Evolutionary conservation across 2,329 filamentous ascomycete genomes (phyloP), one percentile per base, ranked within the genome.

Genomic region (Botrytis medusae): DNA sequence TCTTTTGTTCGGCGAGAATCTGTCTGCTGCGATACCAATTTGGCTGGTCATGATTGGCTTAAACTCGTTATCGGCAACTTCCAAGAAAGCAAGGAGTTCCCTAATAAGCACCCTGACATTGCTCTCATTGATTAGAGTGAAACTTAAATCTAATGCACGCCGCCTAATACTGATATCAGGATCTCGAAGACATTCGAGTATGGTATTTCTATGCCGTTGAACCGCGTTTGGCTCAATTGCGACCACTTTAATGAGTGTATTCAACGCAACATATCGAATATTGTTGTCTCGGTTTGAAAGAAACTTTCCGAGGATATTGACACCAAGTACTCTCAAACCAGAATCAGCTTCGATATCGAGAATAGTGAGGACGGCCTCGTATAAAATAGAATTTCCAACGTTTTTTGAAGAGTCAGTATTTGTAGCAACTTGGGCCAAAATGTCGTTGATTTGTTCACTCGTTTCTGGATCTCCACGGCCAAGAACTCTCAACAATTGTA

Each of bases 321-420:
- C 96, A 80, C 96, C 96, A 40, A 99, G 87, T 34, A 99, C 96
- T 69, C 97, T 89, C 76, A 99, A 85, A 51, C 96, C 95, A 16
- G 96, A 97, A 81, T 99, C 97, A 34, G 96, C 97, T 83, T 99
- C 96, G 71, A 99, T 98, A 78, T 99, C 96, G 67, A 99, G 90
- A 77, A 99, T 99, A 0, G 96, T 99, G 61, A 96, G 90, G 54
- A 99, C 96, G 1, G 96, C 93, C 84, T 99, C 96, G 84, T 99
- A 99, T 12, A 99, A 87, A 78, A 99, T 99, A 0, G 96, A 95
- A 82, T 99, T 99, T 76, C 96, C 96, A 60, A 99, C 96, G 77
- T 99, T 99, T 86, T 99, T 99, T 42, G 95, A 95, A 0, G 95
- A 94, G 81, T 99, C 96, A 1, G 96, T 99, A 83, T 99, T 99